Conservation (phyloP, 2,329 filamentous ascomycete genomes). For the Dactylellina haptotyla region DNA sequence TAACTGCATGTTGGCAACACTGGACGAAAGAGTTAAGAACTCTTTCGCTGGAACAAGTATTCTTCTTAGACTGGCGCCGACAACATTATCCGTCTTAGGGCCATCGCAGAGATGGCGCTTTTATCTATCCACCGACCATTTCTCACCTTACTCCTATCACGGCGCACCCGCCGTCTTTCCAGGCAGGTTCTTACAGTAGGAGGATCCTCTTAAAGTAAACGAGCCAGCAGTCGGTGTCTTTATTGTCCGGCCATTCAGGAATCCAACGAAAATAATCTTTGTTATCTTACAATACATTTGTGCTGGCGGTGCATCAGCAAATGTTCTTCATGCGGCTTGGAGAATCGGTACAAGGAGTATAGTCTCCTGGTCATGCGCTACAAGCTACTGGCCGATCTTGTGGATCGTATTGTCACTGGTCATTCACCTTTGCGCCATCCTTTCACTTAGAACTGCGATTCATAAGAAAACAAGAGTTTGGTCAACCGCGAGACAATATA, state of each 20-base stretch:
- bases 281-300: constrained; percentile 4
- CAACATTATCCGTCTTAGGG: constrained; percentile 23
- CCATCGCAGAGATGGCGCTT: constrained; percentile 31
- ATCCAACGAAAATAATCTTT: not conserved
- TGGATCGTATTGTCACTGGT: constrained; percentile 19
- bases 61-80: constrained; percentile 15
- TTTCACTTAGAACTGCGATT: constrained; percentile 16
- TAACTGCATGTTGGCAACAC: constrained; percentile 13
- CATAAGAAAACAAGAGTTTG: constrained; percentile 11
- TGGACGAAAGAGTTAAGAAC: constrained; percentile 26
- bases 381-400: constrained; percentile 17
- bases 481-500: too few relatives aligned
- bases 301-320: not conserved
- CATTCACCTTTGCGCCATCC: constrained; percentile 20
- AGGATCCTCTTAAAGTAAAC: constrained; percentile 23
- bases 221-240: constrained; percentile 21
- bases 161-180: constrained; percentile 25
- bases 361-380: constrained; percentile 22
- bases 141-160: constrained; percentile 2
- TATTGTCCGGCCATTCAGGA: constrained; percentile 9
- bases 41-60: constrained; percentile 22
- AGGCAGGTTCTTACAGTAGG: constrained; percentile 24
- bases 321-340: constrained; percentile 28
- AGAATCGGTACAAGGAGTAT: constrained; percentile 11
- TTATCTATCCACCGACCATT: constrained; percentile 21